Conservation (phyloP, 2,329 filamentous ascomycete species). For the Stachybotrys chartarum region DNA sequence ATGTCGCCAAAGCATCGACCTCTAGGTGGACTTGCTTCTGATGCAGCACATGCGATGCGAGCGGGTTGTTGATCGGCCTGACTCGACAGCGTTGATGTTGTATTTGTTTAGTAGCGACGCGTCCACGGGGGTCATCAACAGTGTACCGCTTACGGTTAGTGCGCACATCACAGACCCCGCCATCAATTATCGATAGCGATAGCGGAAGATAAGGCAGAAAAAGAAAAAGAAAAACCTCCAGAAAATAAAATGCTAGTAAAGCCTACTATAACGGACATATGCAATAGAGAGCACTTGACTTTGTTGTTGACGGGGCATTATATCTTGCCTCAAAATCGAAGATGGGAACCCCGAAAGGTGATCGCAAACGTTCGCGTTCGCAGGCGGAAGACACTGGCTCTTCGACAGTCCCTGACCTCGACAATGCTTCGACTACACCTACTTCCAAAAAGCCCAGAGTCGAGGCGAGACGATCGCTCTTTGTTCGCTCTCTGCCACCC, state of each 20-base stretch:
- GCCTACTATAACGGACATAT: too few relatives aligned
- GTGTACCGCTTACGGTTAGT: conserved; percentile 22
- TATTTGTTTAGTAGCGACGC: too few relatives aligned
- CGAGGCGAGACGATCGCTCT: conserved; percentile 66
- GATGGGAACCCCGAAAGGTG: conserved; percentile 22
- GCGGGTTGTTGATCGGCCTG: too few relatives aligned
- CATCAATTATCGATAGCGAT: conserved; percentile 11
- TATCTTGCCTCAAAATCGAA: neutral
- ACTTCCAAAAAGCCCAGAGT: conserved; percentile 48
- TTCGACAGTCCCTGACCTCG: conserved; percentile 21
- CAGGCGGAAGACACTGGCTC: conserved; percentile 23
- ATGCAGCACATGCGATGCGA: too few relatives aligned
- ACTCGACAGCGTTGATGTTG: too few relatives aligned
- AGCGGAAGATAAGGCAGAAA: too few relatives aligned
- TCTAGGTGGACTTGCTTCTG: neutral
- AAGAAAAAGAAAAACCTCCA: too few relatives aligned
- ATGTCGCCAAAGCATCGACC: neutral
- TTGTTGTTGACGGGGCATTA: too few relatives aligned
- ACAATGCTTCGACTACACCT: conserved; percentile 19
- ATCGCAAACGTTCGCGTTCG: conserved; percentile 27
- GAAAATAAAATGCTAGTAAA: too few relatives aligned
- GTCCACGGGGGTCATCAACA: conserved; percentile 19
- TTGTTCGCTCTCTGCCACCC: conserved; percentile 79
- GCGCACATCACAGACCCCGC: conserved; percentile 4
- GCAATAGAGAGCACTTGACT: too few relatives aligned